phyloP scores from a whole-genome alignment of 257 asterid species.

The Nicotiana tabacum region DNA sequence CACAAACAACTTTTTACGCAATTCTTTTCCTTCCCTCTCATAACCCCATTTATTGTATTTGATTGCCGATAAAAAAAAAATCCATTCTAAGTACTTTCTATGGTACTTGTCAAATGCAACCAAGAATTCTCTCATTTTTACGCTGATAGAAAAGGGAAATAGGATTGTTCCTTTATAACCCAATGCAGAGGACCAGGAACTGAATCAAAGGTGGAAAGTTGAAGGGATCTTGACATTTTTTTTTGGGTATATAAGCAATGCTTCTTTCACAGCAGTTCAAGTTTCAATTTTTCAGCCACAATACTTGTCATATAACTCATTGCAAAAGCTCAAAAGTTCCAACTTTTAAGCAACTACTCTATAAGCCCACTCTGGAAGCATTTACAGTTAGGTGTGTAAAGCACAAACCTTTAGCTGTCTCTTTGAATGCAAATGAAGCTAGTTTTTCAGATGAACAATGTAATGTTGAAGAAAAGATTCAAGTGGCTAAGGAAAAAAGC shows the following conservation, averaged over 20 bases:
- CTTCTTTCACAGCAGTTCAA: neutral
- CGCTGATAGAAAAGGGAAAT: neutral
- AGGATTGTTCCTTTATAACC: neutral
- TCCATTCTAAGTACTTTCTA: neutral
- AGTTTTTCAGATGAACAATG: neutral
- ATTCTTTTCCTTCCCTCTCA: neutral
- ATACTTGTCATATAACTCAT: neutral
- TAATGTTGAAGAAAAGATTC: neutral
- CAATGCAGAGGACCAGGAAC: neutral
- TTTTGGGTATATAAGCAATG: neutral
- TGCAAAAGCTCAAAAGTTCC: neutral
- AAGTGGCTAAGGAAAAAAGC: slow-evolving; percentile 18
- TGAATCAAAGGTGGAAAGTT: neutral
- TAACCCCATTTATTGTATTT: slow-evolving; percentile 2
- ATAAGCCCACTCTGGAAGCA: neutral
- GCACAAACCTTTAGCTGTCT: slow-evolving; percentile 6
- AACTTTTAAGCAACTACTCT: neutral
- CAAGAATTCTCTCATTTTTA: neutral
- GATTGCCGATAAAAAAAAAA: neutral
- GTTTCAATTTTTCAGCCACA: neutral
- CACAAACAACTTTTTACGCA: neutral
- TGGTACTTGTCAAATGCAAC: neutral
- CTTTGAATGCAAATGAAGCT: neutral
- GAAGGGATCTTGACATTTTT: neutral
- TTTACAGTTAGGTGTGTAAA: neutral